Percentiles rank a stretch among this genome's conserved stretches.
These are phyloP conservation scores for Mycena galericulata DNA, from an alignment of 768 basidiomycete species.

Conservation along the genomic window DNA sequence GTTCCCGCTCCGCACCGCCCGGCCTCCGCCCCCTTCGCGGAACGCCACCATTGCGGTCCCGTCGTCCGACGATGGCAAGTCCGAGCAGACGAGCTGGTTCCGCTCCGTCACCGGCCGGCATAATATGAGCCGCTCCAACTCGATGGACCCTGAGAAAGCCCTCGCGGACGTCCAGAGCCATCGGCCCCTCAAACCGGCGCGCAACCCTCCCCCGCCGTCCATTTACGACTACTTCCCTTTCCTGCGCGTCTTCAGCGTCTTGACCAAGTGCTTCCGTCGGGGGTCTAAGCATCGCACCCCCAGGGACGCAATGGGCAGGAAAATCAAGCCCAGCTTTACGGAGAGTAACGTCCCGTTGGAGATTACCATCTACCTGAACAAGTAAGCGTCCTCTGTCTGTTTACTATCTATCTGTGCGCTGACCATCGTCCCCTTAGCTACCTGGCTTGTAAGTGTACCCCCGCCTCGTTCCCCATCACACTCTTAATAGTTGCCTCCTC, in stretches of 20 bases:
- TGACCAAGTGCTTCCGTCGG: constrained; percentile 40
- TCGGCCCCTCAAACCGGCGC: constrained; percentile 62
- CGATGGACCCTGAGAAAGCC: constrained; percentile 59
- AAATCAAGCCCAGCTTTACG: constrained; percentile 52
- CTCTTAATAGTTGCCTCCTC: neutral
- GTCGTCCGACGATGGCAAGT: constrained; percentile 24
- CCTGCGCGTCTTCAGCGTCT: constrained; percentile 61
- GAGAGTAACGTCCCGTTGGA: constrained; percentile 76
- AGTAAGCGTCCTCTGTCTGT: constrained; percentile 41
- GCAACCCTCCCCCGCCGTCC: constrained; percentile 65
- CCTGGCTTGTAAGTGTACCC: constrained; percentile 29
- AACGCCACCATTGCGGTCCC: constrained; percentile 4
- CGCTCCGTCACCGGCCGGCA: constrained; percentile 24
- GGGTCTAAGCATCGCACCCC: constrained; percentile 34
- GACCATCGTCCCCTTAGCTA: constrained; percentile 16
- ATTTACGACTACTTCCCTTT: constrained; percentile 69
- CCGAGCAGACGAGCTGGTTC: constrained; percentile 29
- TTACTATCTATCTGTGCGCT: neutral
- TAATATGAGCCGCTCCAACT: constrained; percentile 29
- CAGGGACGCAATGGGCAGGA: constrained; percentile 24
- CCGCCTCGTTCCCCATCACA: neutral
- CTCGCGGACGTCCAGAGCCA: constrained; percentile 54
- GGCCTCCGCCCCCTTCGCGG: constrained; percentile 29
- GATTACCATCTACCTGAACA: constrained; percentile 66
- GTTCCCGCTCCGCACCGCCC: constrained; percentile 32